Conservation (phyloP, 2,329 filamentous ascomycete species). For the Penicillium sp. region DNA sequence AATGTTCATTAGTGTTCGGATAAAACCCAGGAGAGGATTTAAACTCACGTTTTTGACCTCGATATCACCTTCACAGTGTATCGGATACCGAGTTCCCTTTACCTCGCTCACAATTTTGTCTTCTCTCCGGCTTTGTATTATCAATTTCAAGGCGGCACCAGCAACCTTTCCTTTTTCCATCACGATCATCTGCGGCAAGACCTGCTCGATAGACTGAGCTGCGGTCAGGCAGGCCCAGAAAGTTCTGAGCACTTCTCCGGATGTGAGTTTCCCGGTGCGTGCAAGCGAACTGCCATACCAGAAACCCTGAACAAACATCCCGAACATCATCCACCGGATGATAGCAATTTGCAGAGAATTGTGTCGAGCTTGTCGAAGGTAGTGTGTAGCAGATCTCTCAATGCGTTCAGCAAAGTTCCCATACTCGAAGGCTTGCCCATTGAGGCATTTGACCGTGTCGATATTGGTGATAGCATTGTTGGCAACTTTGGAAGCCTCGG, state of each 20-base stretch:
- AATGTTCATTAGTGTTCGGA: not conserved
- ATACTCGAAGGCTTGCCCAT: conserved; percentile 69
- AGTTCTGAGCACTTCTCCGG: conserved; percentile 73
- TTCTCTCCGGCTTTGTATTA: conserved; percentile 38
- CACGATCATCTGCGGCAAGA: conserved; percentile 74
- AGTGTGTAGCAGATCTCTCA: conserved; percentile 60
- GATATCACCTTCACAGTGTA: conserved; percentile 64
- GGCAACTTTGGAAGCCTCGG: conserved; percentile 68
- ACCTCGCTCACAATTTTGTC: conserved; percentile 27
- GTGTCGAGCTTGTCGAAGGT: conserved; percentile 65
- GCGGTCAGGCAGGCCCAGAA: conserved; percentile 81
- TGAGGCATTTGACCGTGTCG: conserved; percentile 83
- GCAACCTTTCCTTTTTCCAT: conserved; percentile 78
- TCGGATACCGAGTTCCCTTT: conserved; percentile 32
- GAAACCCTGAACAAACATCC: conserved; percentile 84
- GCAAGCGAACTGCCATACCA: conserved; percentile 80
- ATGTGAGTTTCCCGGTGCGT: conserved; percentile 54
- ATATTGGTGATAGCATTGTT: conserved; percentile 71
- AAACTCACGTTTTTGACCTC: conserved; percentile 63
- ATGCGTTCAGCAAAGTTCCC: conserved; percentile 63
- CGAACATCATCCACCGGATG: conserved; percentile 70
- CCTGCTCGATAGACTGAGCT: conserved; percentile 69
- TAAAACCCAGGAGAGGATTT: not conserved
- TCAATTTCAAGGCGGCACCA: conserved; percentile 59
- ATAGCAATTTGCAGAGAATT: conserved; percentile 72